Percentiles rank a stretch among this genome's conserved stretches.
These are phyloP conservation scores for Letharia lupina DNA, from an alignment of 495 filamentous ascomycete genomes.

Conservation along the genomic window DNA sequence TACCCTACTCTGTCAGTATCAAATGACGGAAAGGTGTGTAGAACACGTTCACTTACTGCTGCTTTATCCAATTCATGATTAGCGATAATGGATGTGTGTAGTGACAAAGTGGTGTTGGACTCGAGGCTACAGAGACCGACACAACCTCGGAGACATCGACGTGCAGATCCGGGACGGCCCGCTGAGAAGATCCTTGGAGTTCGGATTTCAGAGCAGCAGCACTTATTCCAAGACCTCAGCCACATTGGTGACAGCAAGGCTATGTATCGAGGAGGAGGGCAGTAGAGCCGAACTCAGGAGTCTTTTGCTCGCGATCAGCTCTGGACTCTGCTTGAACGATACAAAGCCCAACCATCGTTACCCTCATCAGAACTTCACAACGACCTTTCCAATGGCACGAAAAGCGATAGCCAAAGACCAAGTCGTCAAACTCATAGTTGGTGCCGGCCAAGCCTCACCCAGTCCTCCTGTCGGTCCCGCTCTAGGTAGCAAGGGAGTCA, in stretches of 20 bases:
- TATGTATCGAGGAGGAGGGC: neutral
- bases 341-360: neutral
- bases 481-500: constrained; percentile 94
- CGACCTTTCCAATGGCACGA: constrained; percentile 59
- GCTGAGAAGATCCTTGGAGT: neutral
- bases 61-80: constrained; percentile 63
- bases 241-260: no score
- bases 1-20: constrained; percentile 46
- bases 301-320: neutral
- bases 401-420: constrained; percentile 62
- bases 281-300: neutral
- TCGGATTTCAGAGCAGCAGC: neutral
- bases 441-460: constrained; percentile 90
- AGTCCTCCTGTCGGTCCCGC: constrained; percentile 97
- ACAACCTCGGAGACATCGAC: neutral
- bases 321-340: neutral
- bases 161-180: constrained; percentile 3
- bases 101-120: neutral
- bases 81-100: neutral
- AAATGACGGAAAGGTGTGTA: no score
- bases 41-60: constrained; percentile 44
- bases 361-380: neutral
- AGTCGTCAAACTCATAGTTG: constrained; percentile 96
- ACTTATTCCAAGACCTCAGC: no score
- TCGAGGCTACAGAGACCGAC: neutral